Conservation (phyloP, 1,284 basidiomycete species). For the Earliella scabrosa region DNA sequence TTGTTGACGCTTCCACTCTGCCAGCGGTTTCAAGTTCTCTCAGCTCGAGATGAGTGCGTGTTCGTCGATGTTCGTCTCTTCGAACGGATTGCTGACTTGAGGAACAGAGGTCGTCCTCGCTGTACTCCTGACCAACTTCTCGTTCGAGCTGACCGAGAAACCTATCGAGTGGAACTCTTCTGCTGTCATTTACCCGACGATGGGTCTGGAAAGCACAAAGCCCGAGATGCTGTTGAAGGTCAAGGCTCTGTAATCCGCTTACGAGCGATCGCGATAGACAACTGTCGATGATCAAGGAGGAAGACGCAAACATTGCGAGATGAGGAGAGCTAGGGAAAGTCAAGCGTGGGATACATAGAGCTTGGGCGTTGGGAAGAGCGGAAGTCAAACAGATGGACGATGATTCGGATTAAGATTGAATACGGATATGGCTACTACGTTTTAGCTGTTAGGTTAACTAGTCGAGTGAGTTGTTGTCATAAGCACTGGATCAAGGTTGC, state of each 20-base stretch:
- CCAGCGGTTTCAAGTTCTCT: slow-evolving; percentile 40
- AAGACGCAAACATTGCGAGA: too few species aligned
- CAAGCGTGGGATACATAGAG: too few species aligned
- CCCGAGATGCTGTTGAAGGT: slow-evolving; percentile 13
- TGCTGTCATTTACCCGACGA: slow-evolving; percentile 18
- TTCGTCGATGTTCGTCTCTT: background rate
- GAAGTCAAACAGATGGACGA: too few species aligned
- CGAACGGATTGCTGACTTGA: background rate
- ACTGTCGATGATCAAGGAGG: too few species aligned
- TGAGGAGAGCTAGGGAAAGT: too few species aligned
- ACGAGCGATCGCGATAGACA: too few species aligned
- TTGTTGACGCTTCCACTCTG: background rate
- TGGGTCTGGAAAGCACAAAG: slow-evolving; percentile 3
- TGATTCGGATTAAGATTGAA: too few species aligned
- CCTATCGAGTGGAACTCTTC: slow-evolving; percentile 28
- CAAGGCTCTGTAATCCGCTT: background rate
- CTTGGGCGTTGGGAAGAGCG: too few species aligned
- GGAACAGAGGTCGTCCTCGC: slow-evolving; percentile 16
- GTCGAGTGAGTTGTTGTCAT: too few species aligned
- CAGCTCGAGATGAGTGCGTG: slow-evolving; percentile 41
- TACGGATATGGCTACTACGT: too few species aligned
- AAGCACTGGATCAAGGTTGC: too few species aligned
- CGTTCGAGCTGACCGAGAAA: slow-evolving; percentile 19
- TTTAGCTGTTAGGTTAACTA: too few species aligned
- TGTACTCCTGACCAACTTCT: slow-evolving; percentile 10